Base-by-base conservation (phyloP, 2,329 filamentous ascomycete genomes). In the Dendrostoma leiphaemia region DNA sequence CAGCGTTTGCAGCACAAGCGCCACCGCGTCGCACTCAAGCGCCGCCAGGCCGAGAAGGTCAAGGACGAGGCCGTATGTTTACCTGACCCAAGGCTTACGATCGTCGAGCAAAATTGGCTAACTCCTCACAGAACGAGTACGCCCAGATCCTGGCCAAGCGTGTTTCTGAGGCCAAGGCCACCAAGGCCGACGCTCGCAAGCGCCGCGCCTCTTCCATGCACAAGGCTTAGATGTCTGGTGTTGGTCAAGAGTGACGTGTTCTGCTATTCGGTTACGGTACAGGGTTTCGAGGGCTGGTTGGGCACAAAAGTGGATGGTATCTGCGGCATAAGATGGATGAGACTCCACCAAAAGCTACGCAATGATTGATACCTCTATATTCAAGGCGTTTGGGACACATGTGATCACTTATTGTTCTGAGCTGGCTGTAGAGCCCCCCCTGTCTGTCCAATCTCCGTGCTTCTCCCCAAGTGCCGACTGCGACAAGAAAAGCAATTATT, bases 1-100 rank as follows among this genome's bases (percentile, higher is more conserved):
- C 94, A 97, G 83, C 94, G 94, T 78, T 91, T 99, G 74, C 94
- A 99, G 86, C 94, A 96, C 89, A 99, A 97, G 90, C 91, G 94
- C 73, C 94, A 97, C 85, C 86, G 92, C 69, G 82, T 95, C 71
- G 93, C 94, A 72, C 89, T 99, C 81, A 99, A 99, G 91, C 91
- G 93, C 78, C 93, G 94, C 79, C 90, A 91, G 74, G 81, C 92
- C 72, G 94, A 99, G 84, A 89, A 92, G 79, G 86, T 91, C 82
- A 97, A 97, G 87, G 94, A 99, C 75, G 93, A 96, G 84, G 94
- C 94, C 73, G 94, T 96, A 91, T 74, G 89, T 86, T 63, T 51
- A 48, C 56, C 34, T 24, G 37, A 40, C 41, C 31, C 4, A 26
- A 15, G 7, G 12, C 1, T 1, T 44, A 8, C 31, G 6, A 26